Evolutionary conservation across 208 protist species (phyloP).

Genomic region (Perkinsela sp.): DNA sequence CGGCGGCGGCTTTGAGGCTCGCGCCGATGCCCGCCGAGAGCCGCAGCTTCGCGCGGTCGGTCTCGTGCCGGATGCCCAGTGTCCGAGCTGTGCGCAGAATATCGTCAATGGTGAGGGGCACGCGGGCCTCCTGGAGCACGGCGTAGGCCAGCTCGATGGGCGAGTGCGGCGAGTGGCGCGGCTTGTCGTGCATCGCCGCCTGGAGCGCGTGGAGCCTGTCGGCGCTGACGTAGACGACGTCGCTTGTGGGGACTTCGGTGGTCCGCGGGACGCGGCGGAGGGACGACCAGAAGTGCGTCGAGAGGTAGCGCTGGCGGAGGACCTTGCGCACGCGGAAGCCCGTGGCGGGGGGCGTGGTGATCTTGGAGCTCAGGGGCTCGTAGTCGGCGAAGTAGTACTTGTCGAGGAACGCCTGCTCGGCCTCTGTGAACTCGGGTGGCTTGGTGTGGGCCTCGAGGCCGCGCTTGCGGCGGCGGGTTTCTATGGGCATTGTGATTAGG

Average conservation of each 20-base stretch:
- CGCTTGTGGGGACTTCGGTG: not conserved
- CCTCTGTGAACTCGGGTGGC: not conserved
- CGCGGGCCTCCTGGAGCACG: not conserved
- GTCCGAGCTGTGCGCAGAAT: not conserved
- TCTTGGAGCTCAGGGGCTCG: not conserved
- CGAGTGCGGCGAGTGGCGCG: not conserved
- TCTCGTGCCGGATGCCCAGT: not conserved
- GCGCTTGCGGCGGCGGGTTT: too few relatives aligned
- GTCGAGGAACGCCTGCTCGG: not conserved
- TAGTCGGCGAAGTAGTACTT: not conserved
- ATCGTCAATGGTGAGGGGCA: not conserved
- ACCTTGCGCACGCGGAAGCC: not conserved
- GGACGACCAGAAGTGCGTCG: not conserved
- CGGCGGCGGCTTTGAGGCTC: not conserved
- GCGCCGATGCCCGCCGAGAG: not conserved
- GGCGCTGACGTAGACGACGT: not conserved
- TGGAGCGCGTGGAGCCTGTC: not conserved
- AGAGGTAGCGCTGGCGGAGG: not conserved
- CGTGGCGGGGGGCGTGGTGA: not conserved
- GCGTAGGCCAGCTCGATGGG: not conserved
- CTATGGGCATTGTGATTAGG: too few relatives aligned
- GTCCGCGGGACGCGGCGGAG: not conserved
- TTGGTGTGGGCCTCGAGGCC: too few relatives aligned
- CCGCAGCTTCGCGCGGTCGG: not conserved
- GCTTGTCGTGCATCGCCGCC: not conserved